phyloP scores from a whole-genome alignment of 2,329 filamentous ascomycete species.

The Curvularia lunata region DNA sequence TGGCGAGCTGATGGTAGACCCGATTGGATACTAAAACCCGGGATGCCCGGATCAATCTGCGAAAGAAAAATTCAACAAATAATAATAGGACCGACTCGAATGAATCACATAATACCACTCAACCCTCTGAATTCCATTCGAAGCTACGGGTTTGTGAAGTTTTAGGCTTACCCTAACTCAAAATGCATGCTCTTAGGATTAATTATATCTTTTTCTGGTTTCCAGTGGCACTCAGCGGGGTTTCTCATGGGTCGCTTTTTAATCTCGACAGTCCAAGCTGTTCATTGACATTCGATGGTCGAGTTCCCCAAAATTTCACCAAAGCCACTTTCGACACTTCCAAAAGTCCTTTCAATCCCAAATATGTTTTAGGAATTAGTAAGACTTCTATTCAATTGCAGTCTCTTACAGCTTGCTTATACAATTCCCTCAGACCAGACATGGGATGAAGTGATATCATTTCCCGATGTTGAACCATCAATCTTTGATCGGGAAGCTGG shows the following conservation, averaged over 20 bases:
- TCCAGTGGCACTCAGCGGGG: background rate
- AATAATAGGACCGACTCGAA: no score
- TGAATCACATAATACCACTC: no score
- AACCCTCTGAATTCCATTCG: no score
- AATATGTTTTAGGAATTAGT: background rate
- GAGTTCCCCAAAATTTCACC: slow-evolving; percentile 51
- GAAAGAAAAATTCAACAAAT: no score
- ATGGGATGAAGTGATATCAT: background rate
- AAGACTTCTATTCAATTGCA: background rate
- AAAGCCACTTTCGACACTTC: slow-evolving; percentile 58
- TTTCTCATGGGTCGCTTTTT: slow-evolving; percentile 24
- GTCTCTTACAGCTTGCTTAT: background rate
- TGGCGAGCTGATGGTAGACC: no score
- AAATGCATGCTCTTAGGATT: background rate
- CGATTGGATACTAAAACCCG: no score
- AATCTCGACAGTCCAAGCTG: slow-evolving; percentile 53
- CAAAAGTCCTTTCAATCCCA: slow-evolving; percentile 21
- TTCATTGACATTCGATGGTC: slow-evolving; percentile 20
- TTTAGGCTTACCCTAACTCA: background rate
- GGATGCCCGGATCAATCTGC: no score
- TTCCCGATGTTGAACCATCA: background rate
- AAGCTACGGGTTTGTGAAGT: no score
- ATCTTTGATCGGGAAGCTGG: background rate
- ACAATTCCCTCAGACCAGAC: background rate
- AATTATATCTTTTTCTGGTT: background rate